These are phyloP conservation scores for Mycocentrospora acerina DNA, from an alignment of 2,329 filamentous ascomycete species.

Conservation along the genomic window DNA sequence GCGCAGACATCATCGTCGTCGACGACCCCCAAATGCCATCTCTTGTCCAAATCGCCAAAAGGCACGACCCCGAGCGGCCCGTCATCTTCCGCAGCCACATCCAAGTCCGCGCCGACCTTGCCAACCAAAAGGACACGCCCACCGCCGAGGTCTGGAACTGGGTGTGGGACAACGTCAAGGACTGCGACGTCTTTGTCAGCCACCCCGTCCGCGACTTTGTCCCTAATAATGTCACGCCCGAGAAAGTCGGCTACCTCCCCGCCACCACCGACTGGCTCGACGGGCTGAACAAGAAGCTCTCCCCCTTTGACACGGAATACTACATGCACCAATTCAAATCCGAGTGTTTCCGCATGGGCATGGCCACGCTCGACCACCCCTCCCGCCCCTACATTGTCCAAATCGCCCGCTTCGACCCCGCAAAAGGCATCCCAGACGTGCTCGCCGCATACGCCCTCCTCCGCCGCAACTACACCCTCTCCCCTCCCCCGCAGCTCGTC, in stretches of 20 bases:
- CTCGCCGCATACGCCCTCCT: conserved; percentile 76
- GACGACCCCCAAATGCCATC: conserved; percentile 85
- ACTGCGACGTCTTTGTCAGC: conserved; percentile 77
- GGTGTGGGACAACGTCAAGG: conserved; percentile 70
- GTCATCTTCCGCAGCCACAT: conserved; percentile 83
- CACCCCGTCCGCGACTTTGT: conserved; percentile 78
- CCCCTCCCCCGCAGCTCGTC: conserved; percentile 68
- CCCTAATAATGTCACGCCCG: conserved; percentile 63
- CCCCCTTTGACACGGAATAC: conserved; percentile 69
- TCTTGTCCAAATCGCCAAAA: conserved; percentile 74
- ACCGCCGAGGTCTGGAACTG: conserved; percentile 75
- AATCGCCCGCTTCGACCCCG: conserved; percentile 79
- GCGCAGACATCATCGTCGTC: conserved; percentile 74
- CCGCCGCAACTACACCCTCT: conserved; percentile 58
- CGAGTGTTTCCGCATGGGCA: conserved; percentile 60
- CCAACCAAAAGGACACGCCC: conserved; percentile 62
- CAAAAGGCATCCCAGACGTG: conserved; percentile 78
- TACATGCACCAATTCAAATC: conserved; percentile 74
- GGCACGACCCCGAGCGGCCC: conserved; percentile 68
- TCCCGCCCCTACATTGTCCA: conserved; percentile 74
- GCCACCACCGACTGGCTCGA: conserved; percentile 85
- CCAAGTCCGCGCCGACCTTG: conserved; percentile 75
- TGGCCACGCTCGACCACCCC: conserved; percentile 61
- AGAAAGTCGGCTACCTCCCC: conserved; percentile 73
- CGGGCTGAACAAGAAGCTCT: conserved; percentile 75